Evolutionary conservation across 2,329 filamentous ascomycete genomes (phyloP).

Genomic region (Emydomyces testavorans): DNA sequence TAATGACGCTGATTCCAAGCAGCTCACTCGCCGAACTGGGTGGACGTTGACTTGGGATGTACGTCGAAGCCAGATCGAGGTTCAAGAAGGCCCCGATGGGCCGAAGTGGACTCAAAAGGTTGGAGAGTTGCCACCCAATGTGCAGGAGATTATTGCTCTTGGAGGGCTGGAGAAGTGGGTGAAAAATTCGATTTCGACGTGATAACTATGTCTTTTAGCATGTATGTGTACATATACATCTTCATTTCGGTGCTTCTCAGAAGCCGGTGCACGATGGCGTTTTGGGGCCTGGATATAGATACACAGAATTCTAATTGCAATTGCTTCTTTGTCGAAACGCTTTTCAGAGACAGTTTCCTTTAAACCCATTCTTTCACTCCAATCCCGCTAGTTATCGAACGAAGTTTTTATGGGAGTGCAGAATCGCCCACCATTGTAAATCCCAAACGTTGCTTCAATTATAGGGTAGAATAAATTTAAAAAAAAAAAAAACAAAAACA

Average conservation of each 20-base stretch:
- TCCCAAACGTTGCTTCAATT: no score
- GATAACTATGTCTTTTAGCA: neutral
- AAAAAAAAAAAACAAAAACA: neutral
- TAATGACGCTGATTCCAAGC: constrained; percentile 37
- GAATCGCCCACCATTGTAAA: no score
- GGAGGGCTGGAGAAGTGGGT: constrained; percentile 79
- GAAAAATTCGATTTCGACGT: constrained; percentile 49
- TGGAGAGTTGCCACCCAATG: constrained; percentile 69
- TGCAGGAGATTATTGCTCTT: constrained; percentile 70
- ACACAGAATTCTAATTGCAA: neutral
- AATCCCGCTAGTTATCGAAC: no score
- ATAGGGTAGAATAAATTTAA: neutral
- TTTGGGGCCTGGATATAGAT: neutral
- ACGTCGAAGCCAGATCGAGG: constrained; percentile 53
- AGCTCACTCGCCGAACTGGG: constrained; percentile 60
- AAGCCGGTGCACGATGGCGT: neutral
- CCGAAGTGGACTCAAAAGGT: constrained; percentile 67
- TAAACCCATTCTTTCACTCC: no score
- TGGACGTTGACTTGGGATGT: constrained; percentile 82
- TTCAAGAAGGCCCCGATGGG: constrained; percentile 58
- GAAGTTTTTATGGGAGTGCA: no score
- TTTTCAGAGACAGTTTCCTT: no score
- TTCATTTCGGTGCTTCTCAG: neutral
- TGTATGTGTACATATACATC: neutral
- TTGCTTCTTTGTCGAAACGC: no score